Base-by-base conservation (phyloP, 2,329 filamentous ascomycete genomes). In the Daldinia sp. region DNA sequence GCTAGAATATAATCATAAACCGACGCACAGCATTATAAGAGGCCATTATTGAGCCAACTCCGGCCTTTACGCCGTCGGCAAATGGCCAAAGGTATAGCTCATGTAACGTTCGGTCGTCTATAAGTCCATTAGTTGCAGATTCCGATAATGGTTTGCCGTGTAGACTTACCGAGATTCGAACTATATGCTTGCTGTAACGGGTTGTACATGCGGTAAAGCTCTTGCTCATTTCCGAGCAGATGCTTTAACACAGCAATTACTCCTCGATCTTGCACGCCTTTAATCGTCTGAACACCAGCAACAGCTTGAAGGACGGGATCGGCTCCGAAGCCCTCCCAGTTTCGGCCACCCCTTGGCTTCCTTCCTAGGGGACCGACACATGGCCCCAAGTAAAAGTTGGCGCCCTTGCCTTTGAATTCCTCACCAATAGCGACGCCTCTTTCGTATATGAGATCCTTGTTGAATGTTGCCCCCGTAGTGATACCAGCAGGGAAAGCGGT, bases 71-170 rank as follows among this genome's bases (percentile, higher is more conserved):
- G 6, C 90, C 91, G 72, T 94, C 90, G 0, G 89, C 89, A 78
- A 95, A 95, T 0, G 92, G 93, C 93, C 92, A 94, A 0, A 89
- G 85, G 72, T 94, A 94, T 0, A 94, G 80, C 78, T 94, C 92
- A 74, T 93, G 90, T 64, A 92, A 12, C 0, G 77, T 72, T 42
- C 77, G 75, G 58, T 79, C 77, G 68, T 78, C 77, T 78, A 51
- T 6, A 15, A 13, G 1, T 35, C 44, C 13, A 37, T 71, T 30
- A 72, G 56, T 13, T 15, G 1, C 46, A 23, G 18, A 3, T 9
- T 37, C 33, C 6, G 26, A 13, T 20, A 18, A 30, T 6, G 28
- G 4, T 42, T 51, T 26, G 2, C 1, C 9, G 39, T 30, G 6
- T 33, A 62, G 15, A 68, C 79, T 86, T 87, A 81, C 90, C 89